Evolutionary conservation across 2,329 filamentous ascomycete species (phyloP), one percentile per base, ranked within the genome.

Genomic region (Bipolaris zeicola): DNA sequence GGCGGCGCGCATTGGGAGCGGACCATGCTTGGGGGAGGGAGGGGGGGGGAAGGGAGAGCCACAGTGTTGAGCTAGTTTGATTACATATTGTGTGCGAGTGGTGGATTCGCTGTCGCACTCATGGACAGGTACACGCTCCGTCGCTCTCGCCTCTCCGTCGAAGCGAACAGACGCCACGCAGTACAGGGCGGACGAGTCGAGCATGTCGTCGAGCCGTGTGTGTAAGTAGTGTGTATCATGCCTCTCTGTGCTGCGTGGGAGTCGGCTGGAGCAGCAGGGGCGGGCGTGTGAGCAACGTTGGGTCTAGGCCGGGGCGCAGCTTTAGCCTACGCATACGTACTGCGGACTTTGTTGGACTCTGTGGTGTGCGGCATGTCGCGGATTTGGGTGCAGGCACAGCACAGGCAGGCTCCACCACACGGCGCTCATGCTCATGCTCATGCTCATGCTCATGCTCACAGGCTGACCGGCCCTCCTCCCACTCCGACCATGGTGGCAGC

Each of bases 391-490:
- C 31, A 24, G 18, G 22, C 43, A 34, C 43, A 28, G 34, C 26
- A 45, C 41, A 28, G 14, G n/a, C n/a, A 10, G 24, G 33, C 33
- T 20, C 20, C 20, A 20, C 20, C 20, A 20, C 20, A 20, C 20
- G 20, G 20, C 20, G 20, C 2, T 3, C 20, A 20, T 20, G 20
- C 20, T 20, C 20, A 20, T 20, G 20, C 20, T 20, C 20, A 20
- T 20, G 20, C 20, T 20, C 20, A 20, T 20, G 20, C 20, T 20
- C 20, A 20, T 20, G 26, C 45, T 60, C 56, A 58, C 58, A 55
- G 46, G 55, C 65, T 62, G 63, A 50, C 58, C 63, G 66, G 66
- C 59, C 62, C 52, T 62, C 52, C 58, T 64, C 66, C 63, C 58
- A 58, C 44, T 55, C 55, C 54, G 59, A 24, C 24, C 6, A 16